A percentile compares a stretch with the other conserved stretches of the same genome.
Evolutionary conservation across 2,329 filamentous ascomycete species (phyloP).

Genomic region (Hypomyces rosellus): DNA sequence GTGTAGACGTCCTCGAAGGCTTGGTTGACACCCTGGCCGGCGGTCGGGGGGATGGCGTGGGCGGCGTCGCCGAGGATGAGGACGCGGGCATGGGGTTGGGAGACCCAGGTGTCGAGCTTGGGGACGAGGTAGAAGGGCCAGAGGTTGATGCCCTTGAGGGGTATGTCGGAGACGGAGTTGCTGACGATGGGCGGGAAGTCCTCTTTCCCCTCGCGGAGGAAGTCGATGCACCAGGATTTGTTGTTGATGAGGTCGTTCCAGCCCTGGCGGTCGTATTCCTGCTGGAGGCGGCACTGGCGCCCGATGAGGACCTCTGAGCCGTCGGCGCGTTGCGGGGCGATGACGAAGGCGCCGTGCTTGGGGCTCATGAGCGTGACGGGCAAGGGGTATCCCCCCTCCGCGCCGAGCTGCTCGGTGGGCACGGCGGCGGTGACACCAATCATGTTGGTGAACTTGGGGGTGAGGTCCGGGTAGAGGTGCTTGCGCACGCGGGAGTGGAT

Average conservation of each 20-base stretch:
- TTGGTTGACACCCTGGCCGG: slow-evolving; percentile 41
- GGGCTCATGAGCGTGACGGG: slow-evolving; percentile 38
- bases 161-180: slow-evolving; percentile 25
- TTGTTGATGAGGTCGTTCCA: slow-evolving; percentile 37
- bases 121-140: slow-evolving; percentile 47
- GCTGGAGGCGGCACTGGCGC: slow-evolving; percentile 31
- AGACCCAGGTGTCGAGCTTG: slow-evolving; percentile 36
- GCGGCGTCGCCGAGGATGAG: slow-evolving; percentile 43
- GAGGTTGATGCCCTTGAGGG: slow-evolving; percentile 31
- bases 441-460: slow-evolving; percentile 45
- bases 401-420: slow-evolving; percentile 30
- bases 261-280: slow-evolving; percentile 32
- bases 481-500: slow-evolving; percentile 51
- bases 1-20: slow-evolving; percentile 45
- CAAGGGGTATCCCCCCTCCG: slow-evolving; percentile 29
- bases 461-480: slow-evolving; percentile 42
- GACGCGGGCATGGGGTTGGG: slow-evolving; percentile 23
- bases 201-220: slow-evolving; percentile 28
- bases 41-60: slow-evolving; percentile 42
- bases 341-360: slow-evolving; percentile 40
- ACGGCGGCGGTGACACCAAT: slow-evolving; percentile 30
- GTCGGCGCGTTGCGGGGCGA: slow-evolving; percentile 42
- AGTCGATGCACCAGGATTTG: slow-evolving; percentile 30
- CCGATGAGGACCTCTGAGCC: slow-evolving; percentile 45
- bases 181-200: slow-evolving; percentile 31